Percentiles rank a stretch among this genome's conserved stretches.
phyloP scores from a whole-genome alignment of 306 rosid species.

The Cucumis cinereus region DNA sequence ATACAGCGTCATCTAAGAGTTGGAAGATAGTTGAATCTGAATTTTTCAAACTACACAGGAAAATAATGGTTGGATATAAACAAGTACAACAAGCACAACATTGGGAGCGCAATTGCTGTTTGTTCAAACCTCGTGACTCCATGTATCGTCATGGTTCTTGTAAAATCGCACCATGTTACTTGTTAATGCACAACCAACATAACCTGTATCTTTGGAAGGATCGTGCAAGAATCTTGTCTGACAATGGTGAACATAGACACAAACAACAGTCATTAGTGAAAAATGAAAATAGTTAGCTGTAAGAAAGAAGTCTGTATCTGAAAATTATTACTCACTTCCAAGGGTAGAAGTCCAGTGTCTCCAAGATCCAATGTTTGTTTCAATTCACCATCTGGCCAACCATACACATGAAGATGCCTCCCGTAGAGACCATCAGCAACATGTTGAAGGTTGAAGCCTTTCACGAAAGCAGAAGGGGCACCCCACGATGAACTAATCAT shows the following conservation, averaged over 20 bases:
- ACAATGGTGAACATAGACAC: conserved; percentile 4
- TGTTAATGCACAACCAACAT: conserved; percentile 75
- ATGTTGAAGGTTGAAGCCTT: conserved; percentile 71
- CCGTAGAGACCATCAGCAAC: conserved; percentile 73
- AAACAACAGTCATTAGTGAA: not conserved
- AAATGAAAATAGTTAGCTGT: not conserved
- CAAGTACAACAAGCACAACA: not conserved
- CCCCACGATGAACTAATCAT: conserved; percentile 99
- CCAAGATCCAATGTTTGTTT: conserved; percentile 94
- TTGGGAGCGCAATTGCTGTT: not conserved
- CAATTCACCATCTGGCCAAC: conserved; percentile 92
- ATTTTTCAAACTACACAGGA: not conserved
- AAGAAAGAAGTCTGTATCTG: not conserved
- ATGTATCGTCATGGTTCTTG: conserved; percentile 54
- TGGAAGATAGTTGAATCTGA: not conserved
- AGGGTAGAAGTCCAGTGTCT: conserved; percentile 60
- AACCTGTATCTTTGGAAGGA: conserved; percentile 86
- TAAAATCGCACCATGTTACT: conserved; percentile 87
- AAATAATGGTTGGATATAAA: not conserved
- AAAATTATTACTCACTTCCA: conserved; percentile 40
- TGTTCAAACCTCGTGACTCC: conserved; percentile 80
- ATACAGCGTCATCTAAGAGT: not conserved
- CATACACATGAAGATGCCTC: conserved; percentile 76
- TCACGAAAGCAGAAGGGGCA: conserved; percentile 77
- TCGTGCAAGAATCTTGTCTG: conserved; percentile 87